phyloP scores from a whole-genome alignment of 257 asterid species.

The Forsythia viridissima region DNA sequence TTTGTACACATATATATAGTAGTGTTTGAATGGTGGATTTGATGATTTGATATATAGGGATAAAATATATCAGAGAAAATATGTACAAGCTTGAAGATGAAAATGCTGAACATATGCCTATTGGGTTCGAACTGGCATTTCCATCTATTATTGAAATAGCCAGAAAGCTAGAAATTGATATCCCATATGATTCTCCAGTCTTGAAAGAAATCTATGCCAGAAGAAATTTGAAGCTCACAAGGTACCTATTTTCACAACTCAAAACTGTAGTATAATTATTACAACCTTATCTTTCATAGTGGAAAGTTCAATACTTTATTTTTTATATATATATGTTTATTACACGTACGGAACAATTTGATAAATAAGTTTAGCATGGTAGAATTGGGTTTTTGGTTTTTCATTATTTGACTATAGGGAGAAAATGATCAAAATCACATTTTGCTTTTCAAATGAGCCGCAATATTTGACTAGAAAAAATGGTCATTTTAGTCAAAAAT shows the following conservation, averaged over 20 bases:
- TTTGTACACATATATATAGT: too few species aligned
- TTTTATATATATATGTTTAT: not conserved
- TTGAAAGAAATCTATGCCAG: slow-evolving; percentile 55
- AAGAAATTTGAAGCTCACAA: slow-evolving; percentile 64
- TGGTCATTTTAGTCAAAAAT: too few species aligned
- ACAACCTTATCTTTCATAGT: slow-evolving; percentile 15
- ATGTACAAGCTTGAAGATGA: slow-evolving; percentile 61
- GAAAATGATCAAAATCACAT: too few species aligned
- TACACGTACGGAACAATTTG: not conserved
- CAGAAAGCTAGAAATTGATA: slow-evolving; percentile 46
- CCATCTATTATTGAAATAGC: slow-evolving; percentile 85
- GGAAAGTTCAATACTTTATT: not conserved
- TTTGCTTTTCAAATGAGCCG: too few species aligned
- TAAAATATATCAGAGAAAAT: slow-evolving; percentile 51
- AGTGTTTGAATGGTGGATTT: not conserved
- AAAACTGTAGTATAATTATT: not conserved
- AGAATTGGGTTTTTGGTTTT: too few species aligned
- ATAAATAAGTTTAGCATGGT: not conserved
- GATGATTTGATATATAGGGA: slow-evolving; percentile 36
- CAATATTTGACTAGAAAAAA: too few species aligned
- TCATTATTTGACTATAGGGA: too few species aligned
- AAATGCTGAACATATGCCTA: slow-evolving; percentile 82
- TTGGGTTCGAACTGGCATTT: slow-evolving; percentile 84
- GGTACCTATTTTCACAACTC: slow-evolving; percentile 38
- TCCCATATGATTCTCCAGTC: slow-evolving; percentile 56